These are phyloP conservation scores for Candida caryicola DNA, from an alignment of 805 yeast species.

Conservation along the genomic window DNA sequence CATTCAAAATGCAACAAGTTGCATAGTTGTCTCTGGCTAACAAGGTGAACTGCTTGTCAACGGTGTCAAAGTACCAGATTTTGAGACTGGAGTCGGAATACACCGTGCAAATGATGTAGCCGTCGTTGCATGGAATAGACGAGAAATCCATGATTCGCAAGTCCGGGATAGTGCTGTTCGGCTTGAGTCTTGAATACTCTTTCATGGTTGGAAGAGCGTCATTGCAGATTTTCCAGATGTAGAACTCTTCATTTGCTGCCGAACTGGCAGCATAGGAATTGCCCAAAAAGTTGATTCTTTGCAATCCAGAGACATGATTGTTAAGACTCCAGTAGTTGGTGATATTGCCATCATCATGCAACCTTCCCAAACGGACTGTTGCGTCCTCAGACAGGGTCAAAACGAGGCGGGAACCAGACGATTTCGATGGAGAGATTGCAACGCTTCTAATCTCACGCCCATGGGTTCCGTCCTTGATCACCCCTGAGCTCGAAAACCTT, in stretches of 20 bases:
- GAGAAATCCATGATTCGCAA: constrained; percentile 87
- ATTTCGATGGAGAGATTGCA: constrained; percentile 43
- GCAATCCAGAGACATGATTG: constrained; percentile 87
- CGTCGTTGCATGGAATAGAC: constrained; percentile 38
- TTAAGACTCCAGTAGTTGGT: constrained; percentile 59
- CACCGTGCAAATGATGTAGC: constrained; percentile 61
- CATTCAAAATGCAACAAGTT: constrained; percentile 74
- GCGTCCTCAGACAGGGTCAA: constrained; percentile 92
- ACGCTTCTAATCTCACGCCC: constrained; percentile 89
- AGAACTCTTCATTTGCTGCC: constrained; percentile 87
- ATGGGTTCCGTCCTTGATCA: constrained; percentile 64
- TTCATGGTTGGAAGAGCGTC: constrained; percentile 44
- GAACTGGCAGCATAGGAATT: constrained; percentile 46
- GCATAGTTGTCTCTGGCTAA: constrained; percentile 54
- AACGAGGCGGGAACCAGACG: constrained; percentile 40
- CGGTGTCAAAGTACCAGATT: constrained; percentile 53
- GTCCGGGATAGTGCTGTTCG: constrained; percentile 65
- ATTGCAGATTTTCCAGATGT: constrained; percentile 65
- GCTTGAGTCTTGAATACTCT: constrained; percentile 52
- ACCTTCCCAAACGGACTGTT: constrained; percentile 55
- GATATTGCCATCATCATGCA: constrained; percentile 41
- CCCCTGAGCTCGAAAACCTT: constrained; percentile 22
- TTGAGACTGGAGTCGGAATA: constrained; percentile 83
- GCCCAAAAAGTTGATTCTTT: constrained; percentile 62
- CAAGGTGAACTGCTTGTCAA: constrained; percentile 37